Evolutionary conservation across 2,329 filamentous ascomycete species (phyloP).

Genomic region (Ustulina deusta): DNA sequence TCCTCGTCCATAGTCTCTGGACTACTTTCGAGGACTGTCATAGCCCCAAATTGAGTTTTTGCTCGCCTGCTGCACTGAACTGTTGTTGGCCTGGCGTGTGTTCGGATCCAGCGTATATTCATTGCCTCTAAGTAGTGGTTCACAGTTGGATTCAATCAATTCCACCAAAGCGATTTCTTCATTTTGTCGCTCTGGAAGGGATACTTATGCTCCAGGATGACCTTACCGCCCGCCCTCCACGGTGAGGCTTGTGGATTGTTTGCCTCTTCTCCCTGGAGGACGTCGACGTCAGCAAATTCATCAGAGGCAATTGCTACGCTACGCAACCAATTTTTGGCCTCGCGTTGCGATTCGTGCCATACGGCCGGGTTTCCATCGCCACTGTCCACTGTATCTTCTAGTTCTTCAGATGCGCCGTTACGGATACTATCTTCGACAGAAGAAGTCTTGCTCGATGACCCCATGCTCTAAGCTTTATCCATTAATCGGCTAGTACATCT

Average conservation of each 20-base stretch:
- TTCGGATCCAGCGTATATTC: not conserved
- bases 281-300: not conserved
- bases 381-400: not conserved
- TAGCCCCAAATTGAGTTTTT: not conserved
- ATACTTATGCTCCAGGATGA: not conserved
- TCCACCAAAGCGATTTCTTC: not conserved
- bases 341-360: not conserved
- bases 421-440: not conserved
- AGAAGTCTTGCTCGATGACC: not conserved
- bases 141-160: not conserved
- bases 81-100: not conserved
- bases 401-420: not conserved
- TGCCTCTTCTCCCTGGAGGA: not conserved
- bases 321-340: not conserved
- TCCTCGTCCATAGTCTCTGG: not conserved
- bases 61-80: not conserved
- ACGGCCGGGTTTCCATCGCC: not conserved
- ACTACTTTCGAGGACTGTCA: not conserved
- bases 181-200: not conserved
- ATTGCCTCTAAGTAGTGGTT: not conserved
- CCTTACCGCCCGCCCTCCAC: not conserved
- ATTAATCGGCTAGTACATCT: not conserved
- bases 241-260: not conserved
- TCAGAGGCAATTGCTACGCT: not conserved
- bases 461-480: not conserved